Evolutionary conservation across 495 filamentous ascomycete genomes (phyloP).

Genomic region (Xylaria flabelliformis): DNA sequence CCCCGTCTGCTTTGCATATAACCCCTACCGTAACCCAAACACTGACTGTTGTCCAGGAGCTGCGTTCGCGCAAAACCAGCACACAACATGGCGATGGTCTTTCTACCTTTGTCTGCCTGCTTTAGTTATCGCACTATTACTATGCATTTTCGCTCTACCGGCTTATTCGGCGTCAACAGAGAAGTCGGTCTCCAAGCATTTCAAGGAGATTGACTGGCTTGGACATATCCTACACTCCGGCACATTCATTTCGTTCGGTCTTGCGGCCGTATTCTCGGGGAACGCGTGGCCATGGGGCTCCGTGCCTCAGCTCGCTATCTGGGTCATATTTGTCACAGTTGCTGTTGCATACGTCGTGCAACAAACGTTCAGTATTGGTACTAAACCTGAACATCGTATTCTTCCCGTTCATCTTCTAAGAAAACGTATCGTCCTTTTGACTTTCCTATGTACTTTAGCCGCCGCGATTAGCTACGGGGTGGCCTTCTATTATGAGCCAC

Average conservation of each 20-base stretch:
- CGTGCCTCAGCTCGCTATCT: conserved; percentile 26
- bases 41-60: conserved; percentile 19
- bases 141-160: conserved; percentile 61
- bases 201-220: conserved; percentile 52
- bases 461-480: conserved; percentile 44
- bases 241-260: conserved; percentile 29
- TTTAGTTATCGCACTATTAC: conserved; percentile 55
- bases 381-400: conserved; percentile 53
- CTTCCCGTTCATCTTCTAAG: conserved; percentile 52
- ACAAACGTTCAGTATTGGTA: conserved; percentile 52
- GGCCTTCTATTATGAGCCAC: conserved; percentile 59
- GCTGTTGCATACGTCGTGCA: conserved; percentile 32
- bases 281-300: conserved; percentile 53
- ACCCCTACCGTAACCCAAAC: neutral
- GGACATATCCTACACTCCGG: conserved; percentile 31
- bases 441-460: conserved; percentile 33
- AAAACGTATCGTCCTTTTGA: conserved; percentile 28
- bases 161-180: conserved; percentile 50
- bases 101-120: conserved; percentile 71
- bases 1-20: neutral
- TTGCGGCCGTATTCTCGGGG: conserved; percentile 33
- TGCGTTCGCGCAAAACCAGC: conserved; percentile 58
- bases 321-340: conserved; percentile 31
- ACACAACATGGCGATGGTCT: conserved; percentile 61
- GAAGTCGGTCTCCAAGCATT: conserved; percentile 37